A percentile compares a stretch with the other conserved stretches of the same genome.
These are phyloP conservation scores for Tolypocladium tropicale DNA, from an alignment of 2,329 filamentous ascomycete genomes.

Conservation along the genomic window DNA sequence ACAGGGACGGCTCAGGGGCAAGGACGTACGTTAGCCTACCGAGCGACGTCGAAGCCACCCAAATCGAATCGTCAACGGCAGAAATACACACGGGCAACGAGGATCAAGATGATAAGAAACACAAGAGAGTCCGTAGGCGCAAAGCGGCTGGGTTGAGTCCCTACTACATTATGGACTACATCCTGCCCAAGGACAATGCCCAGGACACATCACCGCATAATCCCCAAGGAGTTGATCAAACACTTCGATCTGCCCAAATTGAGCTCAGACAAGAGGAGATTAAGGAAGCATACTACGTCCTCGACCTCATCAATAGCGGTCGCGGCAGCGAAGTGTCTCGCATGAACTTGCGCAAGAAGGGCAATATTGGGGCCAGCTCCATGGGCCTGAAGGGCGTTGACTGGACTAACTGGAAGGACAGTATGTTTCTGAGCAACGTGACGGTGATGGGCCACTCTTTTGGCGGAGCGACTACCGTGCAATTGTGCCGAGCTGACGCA, in stretches of 20 bases:
- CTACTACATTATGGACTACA: constrained; percentile 47
- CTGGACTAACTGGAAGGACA: constrained; percentile 46
- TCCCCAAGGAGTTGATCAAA: constrained; percentile 46
- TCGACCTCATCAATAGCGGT: constrained; percentile 44
- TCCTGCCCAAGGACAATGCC: constrained; percentile 48
- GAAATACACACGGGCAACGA: constrained; percentile 12
- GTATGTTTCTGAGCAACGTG: constrained; percentile 45
- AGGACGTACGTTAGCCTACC: constrained; percentile 50
- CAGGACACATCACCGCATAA: constrained; percentile 43
- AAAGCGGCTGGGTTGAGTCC: constrained; percentile 13
- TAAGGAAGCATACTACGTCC: constrained; percentile 48
- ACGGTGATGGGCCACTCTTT: constrained; percentile 59
- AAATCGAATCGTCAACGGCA: constrained; percentile 17
- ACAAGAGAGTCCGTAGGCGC: constrained; percentile 19
- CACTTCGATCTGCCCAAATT: constrained; percentile 51
- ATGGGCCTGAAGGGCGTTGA: constrained; percentile 43
- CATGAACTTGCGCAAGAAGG: constrained; percentile 44
- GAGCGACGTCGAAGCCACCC: constrained; percentile 22
- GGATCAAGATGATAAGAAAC: constrained; percentile 15
- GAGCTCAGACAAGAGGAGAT: constrained; percentile 54
- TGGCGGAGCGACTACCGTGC: constrained; percentile 52
- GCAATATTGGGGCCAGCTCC: constrained; percentile 48
- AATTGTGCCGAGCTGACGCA: constrained; percentile 44
- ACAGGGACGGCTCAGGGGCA: constrained; percentile 54
- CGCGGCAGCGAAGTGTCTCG: constrained; percentile 37